Percentiles rank a stretch among this genome's conserved stretches.
These are phyloP conservation scores for Leccinum ponderosum DNA, from an alignment of 1,284 basidiomycete genomes.

Conservation along the genomic window DNA sequence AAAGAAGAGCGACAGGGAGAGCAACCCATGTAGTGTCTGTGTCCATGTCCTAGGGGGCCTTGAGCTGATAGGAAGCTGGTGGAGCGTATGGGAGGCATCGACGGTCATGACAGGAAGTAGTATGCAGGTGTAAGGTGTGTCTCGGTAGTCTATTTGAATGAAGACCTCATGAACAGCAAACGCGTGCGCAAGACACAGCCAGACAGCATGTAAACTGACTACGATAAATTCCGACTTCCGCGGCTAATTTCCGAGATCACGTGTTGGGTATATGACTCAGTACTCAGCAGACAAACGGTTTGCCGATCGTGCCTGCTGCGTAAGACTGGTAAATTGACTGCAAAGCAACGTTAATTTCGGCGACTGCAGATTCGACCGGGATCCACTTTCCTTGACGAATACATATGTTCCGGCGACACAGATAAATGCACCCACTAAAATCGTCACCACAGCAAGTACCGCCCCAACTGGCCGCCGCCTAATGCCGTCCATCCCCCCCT, in stretches of 20 bases:
- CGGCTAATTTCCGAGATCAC: slow-evolving; percentile 16
- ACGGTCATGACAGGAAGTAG: slow-evolving; percentile 23
- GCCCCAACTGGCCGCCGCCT: slow-evolving; percentile 36
- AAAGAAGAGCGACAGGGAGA: slow-evolving; percentile 66
- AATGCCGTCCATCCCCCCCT: slow-evolving; percentile 38
- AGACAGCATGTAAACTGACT: slow-evolving; percentile 18
- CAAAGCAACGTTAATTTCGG: slow-evolving; percentile 1
- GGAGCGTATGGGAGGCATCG: slow-evolving; percentile 22
- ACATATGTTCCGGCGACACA: slow-evolving; percentile 53
- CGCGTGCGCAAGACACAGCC: not conserved
- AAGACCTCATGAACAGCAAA: not conserved
- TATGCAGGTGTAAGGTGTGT: not conserved
- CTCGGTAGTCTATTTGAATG: slow-evolving; percentile 14
- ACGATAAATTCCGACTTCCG: slow-evolving; percentile 14
- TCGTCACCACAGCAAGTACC: slow-evolving; percentile 42
- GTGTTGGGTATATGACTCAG: slow-evolving; percentile 5
- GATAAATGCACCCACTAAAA: slow-evolving; percentile 51
- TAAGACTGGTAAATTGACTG: slow-evolving; percentile 54
- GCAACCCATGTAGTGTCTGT: slow-evolving; percentile 49
- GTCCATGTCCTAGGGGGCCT: slow-evolving; percentile 60
- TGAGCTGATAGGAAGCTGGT: slow-evolving; percentile 57
- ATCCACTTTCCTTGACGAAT: slow-evolving; percentile 43
- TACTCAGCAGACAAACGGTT: slow-evolving; percentile 50
- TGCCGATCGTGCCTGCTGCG: slow-evolving; percentile 37
- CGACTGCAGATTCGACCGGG: not conserved